phyloP scores from a whole-genome alignment of 257 asterid species.

The Gynochthodes officinalis region DNA sequence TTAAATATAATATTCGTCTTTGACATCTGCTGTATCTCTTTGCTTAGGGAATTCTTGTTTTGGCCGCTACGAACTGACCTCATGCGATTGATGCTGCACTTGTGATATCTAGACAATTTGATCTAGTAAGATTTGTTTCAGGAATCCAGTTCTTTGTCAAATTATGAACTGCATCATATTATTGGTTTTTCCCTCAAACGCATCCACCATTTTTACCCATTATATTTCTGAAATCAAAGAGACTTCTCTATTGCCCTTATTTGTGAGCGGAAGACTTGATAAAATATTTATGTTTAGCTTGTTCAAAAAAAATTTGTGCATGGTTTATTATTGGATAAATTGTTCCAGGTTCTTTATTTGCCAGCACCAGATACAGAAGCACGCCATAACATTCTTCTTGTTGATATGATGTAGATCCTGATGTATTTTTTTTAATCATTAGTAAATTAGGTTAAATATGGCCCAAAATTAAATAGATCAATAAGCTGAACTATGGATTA shows the following conservation, averaged over 20 bases:
- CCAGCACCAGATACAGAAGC: constrained; percentile 89
- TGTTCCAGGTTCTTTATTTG: constrained; percentile 73
- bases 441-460: too few species aligned
- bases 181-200: neutral
- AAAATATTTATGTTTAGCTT: neutral
- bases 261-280: neutral
- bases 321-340: neutral
- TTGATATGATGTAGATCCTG: constrained; percentile 56
- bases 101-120: constrained; percentile 95
- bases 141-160: neutral
- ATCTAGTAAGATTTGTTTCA: constrained; percentile 47
- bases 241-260: neutral
- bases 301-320: neutral
- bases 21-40: constrained; percentile 13
- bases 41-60: constrained; percentile 83
- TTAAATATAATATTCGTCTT: constrained; percentile 1
- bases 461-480: too few species aligned
- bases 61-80: constrained; percentile 97
- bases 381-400: constrained; percentile 74
- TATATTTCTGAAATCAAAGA: neutral
- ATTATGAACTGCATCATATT: neutral
- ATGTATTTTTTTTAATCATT: too few species aligned
- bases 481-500: too few species aligned
- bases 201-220: too few species aligned
- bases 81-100: constrained; percentile 90